These are phyloP conservation scores for Antitrichia curtipendula DNA, from an alignment of 225 moss, liverwort and hornwort species.

Conservation along the genomic window DNA sequence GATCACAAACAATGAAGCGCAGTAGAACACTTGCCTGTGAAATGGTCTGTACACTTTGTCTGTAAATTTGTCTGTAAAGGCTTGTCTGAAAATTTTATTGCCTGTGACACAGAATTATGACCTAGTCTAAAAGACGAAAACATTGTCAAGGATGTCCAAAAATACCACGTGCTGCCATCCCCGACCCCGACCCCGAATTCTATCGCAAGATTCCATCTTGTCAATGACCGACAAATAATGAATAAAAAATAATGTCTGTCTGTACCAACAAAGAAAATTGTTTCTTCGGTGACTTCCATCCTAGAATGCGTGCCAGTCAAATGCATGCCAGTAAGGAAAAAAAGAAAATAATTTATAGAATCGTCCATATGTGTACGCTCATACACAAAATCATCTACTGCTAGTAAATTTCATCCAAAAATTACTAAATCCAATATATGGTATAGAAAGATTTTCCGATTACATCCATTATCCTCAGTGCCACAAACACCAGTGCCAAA, in stretches of 20 bases:
- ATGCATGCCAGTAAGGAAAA: neutral
- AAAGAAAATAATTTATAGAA: neutral
- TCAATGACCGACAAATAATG: neutral
- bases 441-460: neutral
- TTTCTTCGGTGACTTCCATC: neutral
- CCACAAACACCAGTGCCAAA: neutral
- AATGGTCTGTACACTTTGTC: neutral
- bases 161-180: neutral
- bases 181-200: too few species aligned
- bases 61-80: neutral
- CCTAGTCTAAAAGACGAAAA: neutral
- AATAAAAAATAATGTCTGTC: neutral
- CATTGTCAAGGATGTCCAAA: neutral
- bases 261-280: neutral
- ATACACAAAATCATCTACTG: neutral
- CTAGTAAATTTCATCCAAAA: neutral
- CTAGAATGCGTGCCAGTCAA: neutral
- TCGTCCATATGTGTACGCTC: neutral
- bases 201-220: too few species aligned
- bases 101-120: neutral
- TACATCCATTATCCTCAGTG: too few species aligned
- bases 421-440: neutral
- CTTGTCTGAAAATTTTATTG: neutral
- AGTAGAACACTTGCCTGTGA: neutral
- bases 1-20: neutral